Evolutionary conservation across 768 basidiomycete genomes (phyloP).

Genomic region (Podaxis carcinomalis): DNA sequence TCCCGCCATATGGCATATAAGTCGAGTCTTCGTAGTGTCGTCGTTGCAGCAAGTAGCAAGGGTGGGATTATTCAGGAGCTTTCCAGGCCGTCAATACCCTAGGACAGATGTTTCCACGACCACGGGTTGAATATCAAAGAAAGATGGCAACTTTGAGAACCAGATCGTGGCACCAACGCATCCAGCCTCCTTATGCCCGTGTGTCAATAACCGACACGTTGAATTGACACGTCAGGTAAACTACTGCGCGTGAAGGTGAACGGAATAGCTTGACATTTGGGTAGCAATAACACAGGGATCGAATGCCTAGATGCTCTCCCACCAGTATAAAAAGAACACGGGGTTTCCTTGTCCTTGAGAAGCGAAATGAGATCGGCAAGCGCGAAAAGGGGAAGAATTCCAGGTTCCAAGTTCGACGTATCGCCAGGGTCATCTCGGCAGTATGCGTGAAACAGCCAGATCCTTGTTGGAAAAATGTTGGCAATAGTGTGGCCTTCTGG

Average conservation of each 20-base stretch:
- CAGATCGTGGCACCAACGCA: not conserved
- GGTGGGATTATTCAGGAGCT: not conserved
- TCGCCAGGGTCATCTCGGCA: not conserved
- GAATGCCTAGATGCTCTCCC: not conserved
- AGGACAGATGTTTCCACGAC: not conserved
- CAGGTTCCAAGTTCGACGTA: not conserved
- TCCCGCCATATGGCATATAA: not conserved
- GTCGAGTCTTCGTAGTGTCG: not conserved
- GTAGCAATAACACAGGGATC: not conserved
- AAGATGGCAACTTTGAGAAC: not conserved
- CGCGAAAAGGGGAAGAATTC: not conserved
- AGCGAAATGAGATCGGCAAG: not conserved
- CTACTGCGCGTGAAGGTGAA: not conserved
- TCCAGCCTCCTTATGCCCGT: not conserved
- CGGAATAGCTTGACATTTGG: not conserved
- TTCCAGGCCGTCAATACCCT: not conserved
- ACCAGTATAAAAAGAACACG: not conserved
- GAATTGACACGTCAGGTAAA: slow-evolving; percentile 7
- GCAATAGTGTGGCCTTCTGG: not conserved
- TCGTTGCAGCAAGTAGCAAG: not conserved
- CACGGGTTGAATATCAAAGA: not conserved
- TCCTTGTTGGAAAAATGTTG: not conserved
- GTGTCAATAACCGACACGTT: not conserved
- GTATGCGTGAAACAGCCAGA: not conserved
- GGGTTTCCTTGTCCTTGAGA: not conserved